Evolutionary conservation across 23 red algal species (phyloP).

Genomic region (Agarophyton chilense): DNA sequence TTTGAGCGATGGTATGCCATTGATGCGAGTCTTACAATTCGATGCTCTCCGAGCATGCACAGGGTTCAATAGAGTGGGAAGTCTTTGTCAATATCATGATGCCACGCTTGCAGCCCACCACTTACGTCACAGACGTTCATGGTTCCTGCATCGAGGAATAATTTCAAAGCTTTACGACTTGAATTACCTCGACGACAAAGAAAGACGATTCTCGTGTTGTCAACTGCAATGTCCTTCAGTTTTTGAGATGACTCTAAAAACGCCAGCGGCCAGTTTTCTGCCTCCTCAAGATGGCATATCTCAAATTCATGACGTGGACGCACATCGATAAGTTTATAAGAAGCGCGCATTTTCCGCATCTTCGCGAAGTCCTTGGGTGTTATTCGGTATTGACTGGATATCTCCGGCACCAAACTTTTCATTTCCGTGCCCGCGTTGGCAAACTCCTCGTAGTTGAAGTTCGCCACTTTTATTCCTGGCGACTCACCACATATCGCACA

Average conservation of each 20-base stretch:
- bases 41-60: no score
- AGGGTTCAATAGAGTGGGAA: slow-evolving; percentile 54
- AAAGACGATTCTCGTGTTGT: slow-evolving; percentile 2
- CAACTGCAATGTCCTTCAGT: neutral
- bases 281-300: slow-evolving; percentile 74
- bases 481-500: slow-evolving; percentile 66
- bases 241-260: slow-evolving; percentile 19
- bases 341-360: neutral
- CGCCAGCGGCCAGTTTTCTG: slow-evolving; percentile 62
- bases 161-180: slow-evolving; percentile 24
- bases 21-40: no score
- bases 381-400: slow-evolving; percentile 15
- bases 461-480: slow-evolving; percentile 9
- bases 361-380: slow-evolving; percentile 6
- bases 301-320: slow-evolving; percentile 78
- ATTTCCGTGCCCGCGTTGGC: neutral
- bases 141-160: slow-evolving; percentile 5
- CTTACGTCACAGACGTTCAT: slow-evolving; percentile 50
- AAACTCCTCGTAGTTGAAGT: slow-evolving; percentile 80
- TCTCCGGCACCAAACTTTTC: neutral
- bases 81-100: slow-evolving; percentile 40
- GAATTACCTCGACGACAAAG: slow-evolving; percentile 54
- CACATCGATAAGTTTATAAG: slow-evolving; percentile 73
- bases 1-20: no score
- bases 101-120: slow-evolving; percentile 57